Evolutionary conservation across 106 monocot species (phyloP), one percentile per base, ranked within the genome.

Genomic region (Dactylorhiza incarnata): DNA sequence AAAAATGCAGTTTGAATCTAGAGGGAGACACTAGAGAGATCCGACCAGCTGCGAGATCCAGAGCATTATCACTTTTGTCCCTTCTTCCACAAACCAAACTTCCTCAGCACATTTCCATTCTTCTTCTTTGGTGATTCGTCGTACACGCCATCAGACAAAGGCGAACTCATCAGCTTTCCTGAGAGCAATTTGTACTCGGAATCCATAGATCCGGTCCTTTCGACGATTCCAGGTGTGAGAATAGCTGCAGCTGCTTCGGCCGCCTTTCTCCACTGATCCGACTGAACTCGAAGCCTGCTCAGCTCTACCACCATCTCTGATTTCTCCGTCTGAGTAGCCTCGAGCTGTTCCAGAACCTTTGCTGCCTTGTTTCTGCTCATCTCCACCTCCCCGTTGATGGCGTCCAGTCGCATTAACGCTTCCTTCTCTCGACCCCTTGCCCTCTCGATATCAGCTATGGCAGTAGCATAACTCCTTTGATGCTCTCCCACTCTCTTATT

Each of bases 241-340:
- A 89, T 83, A 0, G 94, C 88, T 5, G 94, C 89, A 3, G 99
- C 99, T 2, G 94, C 90, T 73, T 99, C 99, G 13, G 99, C 99
- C 3, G 99, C 99, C 80, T 99, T 99, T 66, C 99, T 87, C 99
- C 99, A 99, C 63, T 99, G 99, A 29, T 99, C 94, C 1, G 89
- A 88, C 59, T 99, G 99, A 49, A 92, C 83, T 73, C 88, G 86
- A 16, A 99, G 76, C 76, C 88, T 85, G 52, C 84, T 85, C 75
- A 99, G 51, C 26, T 99, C 99, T 0, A 82, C 69, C 72, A 88
- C 92, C 88, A 88, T 89, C 48, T 91, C 94, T 13, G 82, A 81
- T 11, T 86, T 83, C 49, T 70, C 63, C 3, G 78, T 77, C 74
- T 89, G 80, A n/a, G 88, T 84, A 25, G 86, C 81, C 25, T 89